A percentile compares a stretch with the other conserved stretches of the same genome.
Evolutionary conservation across 805 yeast species (phyloP).

Genomic region (Yarrowia sp.): DNA sequence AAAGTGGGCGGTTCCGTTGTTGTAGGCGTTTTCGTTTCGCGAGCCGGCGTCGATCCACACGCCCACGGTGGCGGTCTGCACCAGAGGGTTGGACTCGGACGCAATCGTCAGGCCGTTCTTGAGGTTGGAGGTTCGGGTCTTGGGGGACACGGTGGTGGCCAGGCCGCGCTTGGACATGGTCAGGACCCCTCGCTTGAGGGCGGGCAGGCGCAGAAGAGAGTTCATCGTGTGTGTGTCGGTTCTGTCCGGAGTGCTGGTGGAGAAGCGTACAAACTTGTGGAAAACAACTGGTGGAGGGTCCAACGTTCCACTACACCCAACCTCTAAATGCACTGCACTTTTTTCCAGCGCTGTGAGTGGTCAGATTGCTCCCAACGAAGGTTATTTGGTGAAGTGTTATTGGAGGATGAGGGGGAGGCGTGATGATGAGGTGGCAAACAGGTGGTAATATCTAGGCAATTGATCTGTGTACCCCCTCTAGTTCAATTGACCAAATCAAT

Average conservation of each 20-base stretch:
- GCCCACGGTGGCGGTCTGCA: conserved; percentile 95
- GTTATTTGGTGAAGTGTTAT: background rate
- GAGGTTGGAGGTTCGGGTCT: conserved; percentile 72
- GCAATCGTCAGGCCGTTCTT: conserved; percentile 96
- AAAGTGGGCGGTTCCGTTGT: conserved; percentile 97
- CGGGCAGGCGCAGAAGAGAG: conserved; percentile 39
- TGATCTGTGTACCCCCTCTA: too few relatives aligned
- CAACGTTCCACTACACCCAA: background rate
- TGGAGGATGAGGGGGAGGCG: background rate
- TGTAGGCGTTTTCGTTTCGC: conserved; percentile 84
- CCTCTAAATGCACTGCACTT: background rate
- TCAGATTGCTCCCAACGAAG: conserved; percentile 36
- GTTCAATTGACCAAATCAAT: too few relatives aligned
- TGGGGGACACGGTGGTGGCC: conserved; percentile 48
- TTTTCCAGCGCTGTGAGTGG: conserved; percentile 36
- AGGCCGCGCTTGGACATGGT: conserved; percentile 35
- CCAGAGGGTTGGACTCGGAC: conserved; percentile 82
- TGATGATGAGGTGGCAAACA: too few relatives aligned
- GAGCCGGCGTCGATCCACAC: conserved; percentile 99
- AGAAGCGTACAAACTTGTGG: too few relatives aligned
- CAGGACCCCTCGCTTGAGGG: conserved; percentile 39
- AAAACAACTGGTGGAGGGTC: too few relatives aligned
- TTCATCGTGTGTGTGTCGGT: conserved; percentile 10
- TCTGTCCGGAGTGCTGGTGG: too few relatives aligned
- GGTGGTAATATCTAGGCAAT: too few relatives aligned